Percentiles rank a stretch among this genome's conserved stretches.
Conservation (phyloP, 768 basidiomycete genomes). For the Lentinula guzmanii region DNA sequence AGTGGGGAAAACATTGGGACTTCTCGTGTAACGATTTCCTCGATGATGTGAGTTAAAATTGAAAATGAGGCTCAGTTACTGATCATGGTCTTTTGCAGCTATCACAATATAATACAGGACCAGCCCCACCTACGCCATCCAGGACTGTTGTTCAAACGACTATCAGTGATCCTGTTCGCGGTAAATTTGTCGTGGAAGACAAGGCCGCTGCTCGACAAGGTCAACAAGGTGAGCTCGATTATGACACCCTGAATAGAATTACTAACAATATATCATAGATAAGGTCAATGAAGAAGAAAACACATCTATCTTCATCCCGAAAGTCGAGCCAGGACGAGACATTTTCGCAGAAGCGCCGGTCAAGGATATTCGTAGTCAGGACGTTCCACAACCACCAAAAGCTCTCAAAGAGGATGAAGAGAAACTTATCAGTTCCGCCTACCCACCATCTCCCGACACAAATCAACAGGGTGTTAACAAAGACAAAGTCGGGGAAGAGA, state of each 20-base stretch:
- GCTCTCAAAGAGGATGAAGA: slow-evolving; percentile 18
- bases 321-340: slow-evolving; percentile 69
- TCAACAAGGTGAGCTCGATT: slow-evolving; percentile 4
- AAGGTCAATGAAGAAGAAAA: slow-evolving; percentile 15
- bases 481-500: slow-evolving; percentile 6
- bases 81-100: slow-evolving; percentile 35
- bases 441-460: slow-evolving; percentile 3
- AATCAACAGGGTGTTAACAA: background rate
- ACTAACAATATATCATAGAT: background rate
- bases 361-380: slow-evolving; percentile 44
- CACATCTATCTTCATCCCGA: slow-evolving; percentile 38
- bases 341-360: slow-evolving; percentile 54
- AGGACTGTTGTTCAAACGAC: slow-evolving; percentile 34
- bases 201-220: slow-evolving; percentile 14
- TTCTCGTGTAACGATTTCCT: slow-evolving; percentile 82
- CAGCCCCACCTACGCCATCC: slow-evolving; percentile 30
- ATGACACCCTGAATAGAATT: background rate
- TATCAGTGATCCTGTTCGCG: slow-evolving; percentile 48
- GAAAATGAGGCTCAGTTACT: background rate
- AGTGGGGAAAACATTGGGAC: slow-evolving; percentile 95
- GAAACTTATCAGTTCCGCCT: slow-evolving; percentile 32
- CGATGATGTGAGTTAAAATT: slow-evolving; percentile 46
- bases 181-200: slow-evolving; percentile 49
- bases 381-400: slow-evolving; percentile 9
- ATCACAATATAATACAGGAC: slow-evolving; percentile 39